phyloP scores from a whole-genome alignment of 75 land plant genomes.

The Azolla pinnata region DNA sequence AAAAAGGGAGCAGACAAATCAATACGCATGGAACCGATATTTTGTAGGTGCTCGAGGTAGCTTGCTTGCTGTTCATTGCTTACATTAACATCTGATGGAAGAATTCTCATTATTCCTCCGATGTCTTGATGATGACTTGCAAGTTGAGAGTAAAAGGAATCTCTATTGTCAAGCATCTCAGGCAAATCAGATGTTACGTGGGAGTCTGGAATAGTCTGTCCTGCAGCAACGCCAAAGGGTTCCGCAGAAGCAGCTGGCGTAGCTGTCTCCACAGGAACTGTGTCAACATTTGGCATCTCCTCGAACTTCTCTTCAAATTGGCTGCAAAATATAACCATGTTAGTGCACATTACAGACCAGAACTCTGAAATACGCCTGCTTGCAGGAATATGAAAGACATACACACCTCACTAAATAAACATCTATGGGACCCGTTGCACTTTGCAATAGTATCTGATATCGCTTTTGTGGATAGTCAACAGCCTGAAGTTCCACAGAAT shows the following conservation, averaged over 20 bases:
- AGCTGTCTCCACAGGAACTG: conserved; percentile 20
- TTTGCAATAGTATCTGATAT: conserved; percentile 77
- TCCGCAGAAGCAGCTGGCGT: conserved; percentile 15
- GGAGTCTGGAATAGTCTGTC: conserved; percentile 10
- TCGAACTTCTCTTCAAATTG: conserved; percentile 89
- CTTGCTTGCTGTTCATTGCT: conserved; percentile 4
- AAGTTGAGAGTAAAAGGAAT: conserved; percentile 25
- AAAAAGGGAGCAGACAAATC: conserved; percentile 3
- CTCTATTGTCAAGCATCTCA: conserved; percentile 18
- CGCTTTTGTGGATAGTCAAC: conserved; percentile 80
- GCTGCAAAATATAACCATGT: no score
- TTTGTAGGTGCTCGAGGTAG: not conserved
- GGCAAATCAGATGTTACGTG: conserved; percentile 12
- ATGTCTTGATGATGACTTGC: conserved; percentile 44
- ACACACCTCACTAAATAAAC: conserved; percentile 87
- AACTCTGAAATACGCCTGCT: not conserved
- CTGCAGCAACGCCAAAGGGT: conserved; percentile 11
- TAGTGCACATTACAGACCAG: not conserved
- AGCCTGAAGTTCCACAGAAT: conserved; percentile 35
- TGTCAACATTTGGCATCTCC: conserved; percentile 45
- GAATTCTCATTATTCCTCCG: conserved; percentile 73
- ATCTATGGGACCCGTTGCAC: conserved; percentile 94
- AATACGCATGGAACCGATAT: not conserved
- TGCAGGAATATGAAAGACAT: not conserved
- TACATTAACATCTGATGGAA: conserved; percentile 61